A percentile compares a stretch with the other conserved stretches of the same genome.
phyloP scores from a whole-genome alignment of 2,329 filamentous ascomycete genomes.

The Colletotrichum tropicicola region DNA sequence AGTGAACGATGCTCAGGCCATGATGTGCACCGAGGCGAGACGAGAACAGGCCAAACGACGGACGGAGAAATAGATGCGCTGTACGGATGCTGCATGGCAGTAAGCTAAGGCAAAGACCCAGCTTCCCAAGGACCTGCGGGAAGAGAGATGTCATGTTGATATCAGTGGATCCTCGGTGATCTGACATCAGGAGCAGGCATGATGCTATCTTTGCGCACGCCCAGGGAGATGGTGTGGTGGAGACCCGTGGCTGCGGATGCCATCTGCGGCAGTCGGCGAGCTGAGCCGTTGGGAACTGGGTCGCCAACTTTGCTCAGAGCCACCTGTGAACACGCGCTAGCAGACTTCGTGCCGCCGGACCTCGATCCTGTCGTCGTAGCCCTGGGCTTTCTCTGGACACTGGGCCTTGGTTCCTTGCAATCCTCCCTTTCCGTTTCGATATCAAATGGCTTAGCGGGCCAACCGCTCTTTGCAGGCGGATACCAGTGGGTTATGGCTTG shows the following conservation, averaged over 20 bases:
- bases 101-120: background rate
- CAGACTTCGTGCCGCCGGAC: background rate
- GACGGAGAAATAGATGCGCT: constrained; percentile 1
- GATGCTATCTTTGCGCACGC: constrained; percentile 20
- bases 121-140: background rate
- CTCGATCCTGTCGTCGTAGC: constrained; percentile 4
- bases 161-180: constrained; percentile 27
- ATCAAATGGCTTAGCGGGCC: constrained; percentile 12
- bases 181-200: constrained; percentile 27
- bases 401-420: constrained; percentile 12
- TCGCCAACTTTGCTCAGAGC: background rate
- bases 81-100: too few relatives aligned
- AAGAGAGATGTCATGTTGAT: constrained; percentile 26
- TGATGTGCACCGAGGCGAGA: constrained; percentile 15
- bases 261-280: constrained; percentile 26
- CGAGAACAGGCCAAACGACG: background rate
- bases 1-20: constrained; percentile 25
- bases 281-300: constrained; percentile 12
- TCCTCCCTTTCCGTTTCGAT: constrained; percentile 12
- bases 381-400: background rate
- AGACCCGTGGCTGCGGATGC: constrained; percentile 18
- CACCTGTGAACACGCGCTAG: background rate
- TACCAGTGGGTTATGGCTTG: constrained; percentile 10
- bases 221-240: constrained; percentile 12
- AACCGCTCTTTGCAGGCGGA: constrained; percentile 10